These are phyloP conservation scores for Onygenales sp. DNA, from an alignment of 2,329 filamentous ascomycete genomes.

Conservation along the genomic window DNA sequence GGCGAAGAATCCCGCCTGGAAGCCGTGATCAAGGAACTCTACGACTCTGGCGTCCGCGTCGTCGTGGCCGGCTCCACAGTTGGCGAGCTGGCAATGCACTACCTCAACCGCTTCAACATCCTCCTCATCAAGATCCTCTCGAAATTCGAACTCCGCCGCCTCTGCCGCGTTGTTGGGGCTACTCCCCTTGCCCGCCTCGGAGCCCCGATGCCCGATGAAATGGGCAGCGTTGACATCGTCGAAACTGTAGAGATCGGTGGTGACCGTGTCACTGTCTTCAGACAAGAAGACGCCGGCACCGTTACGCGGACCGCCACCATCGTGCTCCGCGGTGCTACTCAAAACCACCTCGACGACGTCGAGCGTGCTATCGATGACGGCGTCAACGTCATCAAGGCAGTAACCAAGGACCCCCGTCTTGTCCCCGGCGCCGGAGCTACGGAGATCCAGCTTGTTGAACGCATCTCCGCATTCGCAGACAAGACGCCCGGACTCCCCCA, in stretches of 20 bases:
- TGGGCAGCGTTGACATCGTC: slow-evolving; percentile 88
- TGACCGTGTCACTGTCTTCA: slow-evolving; percentile 95
- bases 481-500: slow-evolving; percentile 88
- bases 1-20: slow-evolving; percentile 92
- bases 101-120: slow-evolving; percentile 94
- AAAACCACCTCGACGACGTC: slow-evolving; percentile 95
- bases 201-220: slow-evolving; percentile 99
- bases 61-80: slow-evolving; percentile 88
- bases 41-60: slow-evolving; percentile 87
- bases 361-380: slow-evolving; percentile 96
- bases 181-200: slow-evolving; percentile 92
- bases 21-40: slow-evolving; percentile 82
- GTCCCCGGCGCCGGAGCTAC: slow-evolving; percentile 92
- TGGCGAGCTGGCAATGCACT: slow-evolving; percentile 92
- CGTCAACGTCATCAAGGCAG: slow-evolving; percentile 97
- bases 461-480: slow-evolving; percentile 81
- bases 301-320: slow-evolving; percentile 87
- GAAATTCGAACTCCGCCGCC: slow-evolving; percentile 90
- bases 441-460: slow-evolving; percentile 87
- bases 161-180: slow-evolving; percentile 93
- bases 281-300: slow-evolving; percentile 73
- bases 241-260: slow-evolving; percentile 97
- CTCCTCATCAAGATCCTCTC: slow-evolving; percentile 93
- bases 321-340: slow-evolving; percentile 87
- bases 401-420: slow-evolving; percentile 83